Evolutionary conservation across 495 filamentous ascomycete species (phyloP), one percentile per base, ranked within the genome.

Genomic region (Trypethelium eluteriae): DNA sequence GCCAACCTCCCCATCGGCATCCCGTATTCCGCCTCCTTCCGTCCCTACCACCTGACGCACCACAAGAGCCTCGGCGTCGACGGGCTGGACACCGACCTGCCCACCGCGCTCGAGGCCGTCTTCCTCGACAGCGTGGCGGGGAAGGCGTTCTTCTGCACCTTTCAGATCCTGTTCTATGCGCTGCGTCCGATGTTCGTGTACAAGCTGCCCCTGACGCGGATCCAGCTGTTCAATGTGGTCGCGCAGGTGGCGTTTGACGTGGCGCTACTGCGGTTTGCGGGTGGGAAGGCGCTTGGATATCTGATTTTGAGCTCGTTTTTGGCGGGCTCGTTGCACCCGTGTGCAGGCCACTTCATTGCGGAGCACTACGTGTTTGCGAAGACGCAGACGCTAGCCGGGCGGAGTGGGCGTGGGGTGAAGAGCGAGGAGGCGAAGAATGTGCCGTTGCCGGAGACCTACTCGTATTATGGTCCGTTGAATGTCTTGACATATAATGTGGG

Each of bases 91-190:
- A 95, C 93, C 63, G 95, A 99, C 71, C 87, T 99, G 2, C 95
- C 95, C 10, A 98, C 95, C 38, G 84, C 89, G 68, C 76, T 96
- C 53, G 95, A 99, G 80, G 95, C 92, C 71, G 76, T 96, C 75
- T 88, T 98, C 77, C 88, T 99, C 69, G 89, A 97, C 82, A 96
- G 91, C n/a, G 83, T 99, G 73, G 84, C 93, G 18, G 95, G 95
- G 71, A 99, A 99, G 76, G 89, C 95, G 68, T 98, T 99, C 83
- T 99, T 99, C 85, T 95, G 90, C 81, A 98, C 95, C 70, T 98
- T 97, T 81, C 95, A 99, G 78, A 97, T 99, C 76, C 81, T 99
- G 74, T 99, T 99, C 85, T 99, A 99, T 82, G 95, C 95, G 74
- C 74, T 99, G n/a, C 91, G 95, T 3, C 95, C 95, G 63, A 95